Base-by-base conservation (phyloP, 2,329 filamentous ascomycete genomes). In the Talaromyces rugulosus region DNA sequence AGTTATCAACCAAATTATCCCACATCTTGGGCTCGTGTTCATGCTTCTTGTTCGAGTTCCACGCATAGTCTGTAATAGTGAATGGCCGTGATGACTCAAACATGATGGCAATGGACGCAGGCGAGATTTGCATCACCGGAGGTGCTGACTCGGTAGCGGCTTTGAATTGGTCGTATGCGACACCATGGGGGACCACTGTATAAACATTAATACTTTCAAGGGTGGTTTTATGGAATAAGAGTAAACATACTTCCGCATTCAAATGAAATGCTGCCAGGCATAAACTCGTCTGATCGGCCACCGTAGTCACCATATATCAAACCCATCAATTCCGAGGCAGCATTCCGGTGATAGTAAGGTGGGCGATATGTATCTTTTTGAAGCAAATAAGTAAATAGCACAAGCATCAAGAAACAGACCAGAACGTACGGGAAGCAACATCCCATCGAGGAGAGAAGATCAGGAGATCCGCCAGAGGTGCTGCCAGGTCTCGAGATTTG, bases 1-100 rank as follows among this genome's bases (percentile, higher is more conserved):
- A 84, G 66, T 83, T 82, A 66, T 83, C 82, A 1, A 84, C 80
- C 8, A 84, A 70, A 58, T 77, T 73, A 69, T 85, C 82, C 82
- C 82, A 84, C 82, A 84, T 81, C 66, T 77, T 80, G 0, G 78
- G 78, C 59, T 81, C 78, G 61, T 81, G 79, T 63, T 80, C 79
- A 61, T 80, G 75, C 58, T 75, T 75, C 65, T 81, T 72, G 6
- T 65, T 56, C 18, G 72, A 75, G 30, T 69, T 72, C 71, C 73
- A 75, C 5, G 73, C 72, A 52, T 69, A 75, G 7, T 75, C 73
- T 0, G 73, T 74, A 44, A 75, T 74, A 1, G 72, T 74, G 62
- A 74, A 75, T 0, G 72, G 71, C 8, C 73, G 71, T 6, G 68
- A 68, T 3, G 71, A 73, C 62, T 75, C 73, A 42, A 75, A 74